Base-by-base conservation (phyloP, 2,329 filamentous ascomycete species). In the Ilyonectria destructans region DNA sequence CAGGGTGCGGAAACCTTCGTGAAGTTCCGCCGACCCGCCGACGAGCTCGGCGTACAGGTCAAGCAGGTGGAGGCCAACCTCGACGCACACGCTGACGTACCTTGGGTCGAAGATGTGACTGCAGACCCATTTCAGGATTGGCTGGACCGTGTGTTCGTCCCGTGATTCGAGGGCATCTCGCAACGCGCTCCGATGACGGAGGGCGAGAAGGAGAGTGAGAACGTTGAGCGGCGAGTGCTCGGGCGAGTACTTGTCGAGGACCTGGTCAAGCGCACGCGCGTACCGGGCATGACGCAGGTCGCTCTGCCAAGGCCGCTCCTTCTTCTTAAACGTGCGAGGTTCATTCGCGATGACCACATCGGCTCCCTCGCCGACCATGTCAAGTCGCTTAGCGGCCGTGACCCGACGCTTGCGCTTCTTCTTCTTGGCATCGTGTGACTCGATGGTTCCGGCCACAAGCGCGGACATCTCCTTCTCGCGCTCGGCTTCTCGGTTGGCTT, bases 311-410 rank as follows among this genome's bases (percentile, higher is more conserved):
- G 83, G 77, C 54, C 91, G 90, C 74, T 93, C 89, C 76, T 89
- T 90, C 79, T 90, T 91, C 58, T 75, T 77, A 45, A 85, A 56
- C n/a, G 56, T 33, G 56, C 77, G 84, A 43, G 80, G 83, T 46
- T 93, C 90, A 74, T 93, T 92, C 48, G 96, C 93, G 75, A 98
- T 95, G 74, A 97, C 89, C 61, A 98, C 95, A 78, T 98, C 95
- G 26, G 92, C 93, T 51, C 91, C 92, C 80, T 97, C 94, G 71
- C 94, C 95, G 21, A 92, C 88, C 77, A 95, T 92, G 77, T 98
- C 94, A 68, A 95, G 91, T n/a, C 84, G 80, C 72, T 84, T 83
- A 21, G 80, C 79, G 31, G 83, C 80, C n/a, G 82, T 81, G 58
- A 81, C 80, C 35, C 82, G 80, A 62, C 84, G 84, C 84, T 94